Conservation (phyloP, 345 rosid species). For the Gossypium herbaceum region DNA sequence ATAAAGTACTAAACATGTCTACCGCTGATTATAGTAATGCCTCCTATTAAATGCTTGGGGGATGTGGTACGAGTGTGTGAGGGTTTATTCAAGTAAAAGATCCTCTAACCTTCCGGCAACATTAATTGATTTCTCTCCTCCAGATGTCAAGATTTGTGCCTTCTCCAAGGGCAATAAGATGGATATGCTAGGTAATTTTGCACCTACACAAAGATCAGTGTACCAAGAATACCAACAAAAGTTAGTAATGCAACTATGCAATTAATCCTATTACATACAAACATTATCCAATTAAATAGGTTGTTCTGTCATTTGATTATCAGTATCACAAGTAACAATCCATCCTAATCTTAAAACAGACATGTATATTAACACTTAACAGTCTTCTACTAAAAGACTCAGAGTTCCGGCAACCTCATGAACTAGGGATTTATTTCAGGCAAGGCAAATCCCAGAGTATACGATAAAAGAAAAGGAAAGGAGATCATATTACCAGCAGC, state of each 20-base stretch:
- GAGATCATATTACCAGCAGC: slow-evolving; percentile 67
- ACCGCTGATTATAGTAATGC: background rate
- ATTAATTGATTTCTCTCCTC: slow-evolving; percentile 57
- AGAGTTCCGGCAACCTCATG: background rate
- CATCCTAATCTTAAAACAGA: background rate
- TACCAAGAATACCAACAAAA: slow-evolving; percentile 4
- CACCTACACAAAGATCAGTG: slow-evolving; percentile 42
- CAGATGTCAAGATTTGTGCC: slow-evolving; percentile 37
- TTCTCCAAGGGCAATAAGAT: slow-evolving; percentile 59
- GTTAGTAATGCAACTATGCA: slow-evolving; percentile 7
- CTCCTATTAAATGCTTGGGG: background rate
- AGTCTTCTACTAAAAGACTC: background rate
- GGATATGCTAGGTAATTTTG: slow-evolving; percentile 66
- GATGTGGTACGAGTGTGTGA: background rate
- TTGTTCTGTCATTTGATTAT: background rate
- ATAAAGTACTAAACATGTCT: slow-evolving; percentile 1
- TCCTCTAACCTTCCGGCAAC: slow-evolving; percentile 63
- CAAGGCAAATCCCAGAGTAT: background rate
- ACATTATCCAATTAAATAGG: background rate
- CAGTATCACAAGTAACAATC: background rate
- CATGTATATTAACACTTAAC: background rate
- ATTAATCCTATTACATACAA: background rate
- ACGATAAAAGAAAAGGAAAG: background rate
- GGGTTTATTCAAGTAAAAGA: background rate
- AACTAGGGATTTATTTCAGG: background rate